Percentiles rank a stretch among this genome's conserved stretches.
Conservation (phyloP, 495 filamentous ascomycete species). For the Diplogelasinospora grovesii region DNA sequence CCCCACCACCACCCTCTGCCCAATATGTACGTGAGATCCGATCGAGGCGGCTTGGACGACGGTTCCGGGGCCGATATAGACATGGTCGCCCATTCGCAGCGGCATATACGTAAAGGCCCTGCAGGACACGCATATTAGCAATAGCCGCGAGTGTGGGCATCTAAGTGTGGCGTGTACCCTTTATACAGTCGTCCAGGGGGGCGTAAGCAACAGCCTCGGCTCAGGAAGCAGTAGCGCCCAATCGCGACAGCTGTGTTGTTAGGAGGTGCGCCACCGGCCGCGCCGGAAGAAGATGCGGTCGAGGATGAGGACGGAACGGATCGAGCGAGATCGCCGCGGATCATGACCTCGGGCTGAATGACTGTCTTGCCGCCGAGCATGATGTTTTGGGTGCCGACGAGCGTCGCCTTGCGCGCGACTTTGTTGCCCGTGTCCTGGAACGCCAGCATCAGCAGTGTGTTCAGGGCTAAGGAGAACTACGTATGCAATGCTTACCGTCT, state of each 20-base stretch:
- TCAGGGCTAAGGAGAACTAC: background rate
- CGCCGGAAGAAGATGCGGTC: constrained; percentile 21
- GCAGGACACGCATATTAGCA: background rate
- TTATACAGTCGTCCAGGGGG: constrained; percentile 71
- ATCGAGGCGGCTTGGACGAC: constrained; percentile 73
- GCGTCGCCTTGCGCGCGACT: constrained; percentile 81
- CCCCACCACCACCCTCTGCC: constrained; percentile 63
- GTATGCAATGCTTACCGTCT: constrained; percentile 58
- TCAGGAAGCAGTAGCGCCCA: constrained; percentile 82
- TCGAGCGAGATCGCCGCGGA: constrained; percentile 82
- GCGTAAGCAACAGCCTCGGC: constrained; percentile 60
- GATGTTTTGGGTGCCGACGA: constrained; percentile 94
- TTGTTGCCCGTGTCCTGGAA: constrained; percentile 92
- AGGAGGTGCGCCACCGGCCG: constrained; percentile 26
- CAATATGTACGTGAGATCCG: constrained; percentile 79
- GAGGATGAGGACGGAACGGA: constrained; percentile 36
- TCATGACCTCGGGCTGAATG: constrained; percentile 83
- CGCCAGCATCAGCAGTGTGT: constrained; percentile 1
- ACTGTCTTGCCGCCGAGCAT: constrained; percentile 94
- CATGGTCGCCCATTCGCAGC: constrained; percentile 86
- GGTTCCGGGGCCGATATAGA: constrained; percentile 69
- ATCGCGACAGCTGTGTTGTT: constrained; percentile 71
- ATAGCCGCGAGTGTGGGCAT: background rate
- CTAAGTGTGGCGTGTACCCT: constrained; percentile 35
- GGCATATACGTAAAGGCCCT: constrained; percentile 68